These are phyloP conservation scores for Stagonosporopsis chrysanthemi DNA, from an alignment of 2,329 filamentous ascomycete species.

Conservation along the genomic window DNA sequence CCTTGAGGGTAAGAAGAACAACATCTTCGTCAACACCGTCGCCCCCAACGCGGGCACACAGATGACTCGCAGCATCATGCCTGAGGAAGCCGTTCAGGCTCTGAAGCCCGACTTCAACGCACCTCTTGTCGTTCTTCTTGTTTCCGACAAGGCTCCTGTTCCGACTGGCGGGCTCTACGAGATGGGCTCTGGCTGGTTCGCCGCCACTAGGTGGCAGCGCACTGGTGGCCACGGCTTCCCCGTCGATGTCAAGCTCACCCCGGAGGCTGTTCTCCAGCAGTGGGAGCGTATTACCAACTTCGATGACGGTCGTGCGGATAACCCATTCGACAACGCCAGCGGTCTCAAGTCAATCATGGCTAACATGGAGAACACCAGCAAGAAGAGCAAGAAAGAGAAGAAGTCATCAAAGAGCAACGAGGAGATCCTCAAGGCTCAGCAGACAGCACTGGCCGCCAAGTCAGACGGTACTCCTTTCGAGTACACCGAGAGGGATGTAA, in stretches of 20 bases:
- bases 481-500: constrained; percentile 86
- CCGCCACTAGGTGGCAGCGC: constrained; percentile 93
- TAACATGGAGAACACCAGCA: constrained; percentile 81
- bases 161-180: constrained; percentile 91
- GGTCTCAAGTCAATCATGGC: constrained; percentile 81
- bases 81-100: constrained; percentile 96
- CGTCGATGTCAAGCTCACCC: constrained; percentile 76
- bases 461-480: constrained; percentile 77
- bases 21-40: constrained; percentile 98
- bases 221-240: constrained; percentile 91
- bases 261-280: constrained; percentile 77
- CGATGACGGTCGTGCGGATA: constrained; percentile 83
- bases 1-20: constrained; percentile 93
- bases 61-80: constrained; percentile 93
- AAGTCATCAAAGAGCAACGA: constrained; percentile 64
- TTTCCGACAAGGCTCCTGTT: constrained; percentile 84
- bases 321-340: constrained; percentile 81
- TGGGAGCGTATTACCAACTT: constrained; percentile 80
- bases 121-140: constrained; percentile 86
- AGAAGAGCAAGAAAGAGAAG: constrained; percentile 48
- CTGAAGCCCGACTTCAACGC: constrained; percentile 99
- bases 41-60: constrained; percentile 95
- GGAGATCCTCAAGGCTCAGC: constrained; percentile 77
- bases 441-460: constrained; percentile 75
- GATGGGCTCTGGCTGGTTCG: constrained; percentile 92